Percentiles rank a stretch among this genome's conserved stretches.
Conservation (phyloP, 1,139 yeast species). For the Candida tunisiensis region DNA sequence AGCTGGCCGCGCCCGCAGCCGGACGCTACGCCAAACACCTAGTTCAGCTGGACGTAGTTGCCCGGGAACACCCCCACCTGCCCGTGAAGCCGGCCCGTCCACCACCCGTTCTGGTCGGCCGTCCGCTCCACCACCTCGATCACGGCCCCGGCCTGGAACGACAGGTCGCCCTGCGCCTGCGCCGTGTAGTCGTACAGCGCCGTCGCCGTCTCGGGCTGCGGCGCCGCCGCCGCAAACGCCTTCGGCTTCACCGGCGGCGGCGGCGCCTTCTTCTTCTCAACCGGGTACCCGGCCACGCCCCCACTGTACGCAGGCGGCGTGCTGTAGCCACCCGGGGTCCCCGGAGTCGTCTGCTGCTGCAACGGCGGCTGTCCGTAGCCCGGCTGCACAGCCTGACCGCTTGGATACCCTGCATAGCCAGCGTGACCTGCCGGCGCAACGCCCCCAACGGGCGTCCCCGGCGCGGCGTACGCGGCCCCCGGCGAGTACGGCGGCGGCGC, state of each 20-base stretch:
- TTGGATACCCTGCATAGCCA: neutral
- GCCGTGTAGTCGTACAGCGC: conserved; percentile 67
- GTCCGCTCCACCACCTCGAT: conserved; percentile 75
- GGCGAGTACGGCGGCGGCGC: conserved; percentile 16
- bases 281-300: conserved; percentile 7
- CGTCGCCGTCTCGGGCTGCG: conserved; percentile 41
- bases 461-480: conserved; percentile 7
- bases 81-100: conserved; percentile 90
- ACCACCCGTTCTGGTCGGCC: conserved; percentile 85
- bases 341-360: conserved; percentile 1
- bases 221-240: conserved; percentile 7
- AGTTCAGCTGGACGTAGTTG: conserved; percentile 65
- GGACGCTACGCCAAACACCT: conserved; percentile 1
- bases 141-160: conserved; percentile 74
- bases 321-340: conserved; percentile 6
- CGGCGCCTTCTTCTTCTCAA: conserved; percentile 14
- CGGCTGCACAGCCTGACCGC: conserved; percentile 3
- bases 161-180: conserved; percentile 78
- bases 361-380: conserved; percentile 4
- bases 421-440: conserved; percentile 12
- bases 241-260: conserved; percentile 23
- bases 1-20: neutral
- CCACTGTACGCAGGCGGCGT: conserved; percentile 4
- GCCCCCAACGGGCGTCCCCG: conserved; percentile 13
- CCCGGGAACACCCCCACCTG: conserved; percentile 90